Base-by-base conservation (phyloP, 2,329 filamentous ascomycete species). In the Neofusicoccum cordaticola region DNA sequence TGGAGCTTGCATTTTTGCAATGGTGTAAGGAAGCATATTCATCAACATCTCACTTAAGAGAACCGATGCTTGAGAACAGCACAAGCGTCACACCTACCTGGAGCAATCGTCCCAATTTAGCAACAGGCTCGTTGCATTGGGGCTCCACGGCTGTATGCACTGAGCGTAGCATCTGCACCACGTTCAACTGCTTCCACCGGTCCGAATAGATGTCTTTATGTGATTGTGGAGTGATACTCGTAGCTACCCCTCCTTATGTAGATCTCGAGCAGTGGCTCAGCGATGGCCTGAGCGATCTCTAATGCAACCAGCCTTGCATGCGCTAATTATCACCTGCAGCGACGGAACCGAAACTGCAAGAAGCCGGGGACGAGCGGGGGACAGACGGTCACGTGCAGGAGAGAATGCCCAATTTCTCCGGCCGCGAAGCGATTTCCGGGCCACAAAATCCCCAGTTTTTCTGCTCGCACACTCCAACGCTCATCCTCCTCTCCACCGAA, bases 371-470 rank as follows among this genome's bases (percentile, higher is more conserved):
- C 27, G 6, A 31, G 8, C 11, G 37, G 41, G 11, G n/a, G 6
- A 44, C 15, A 44, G 13, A 44, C 15, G 41, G 41, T 15, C 15
- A 44, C 27, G 34, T n/a, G 35, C 13, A 12, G 13, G 34, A n/a
- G 37, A 39, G 9, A 44, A 12, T 31, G 12, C 19, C 2, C 53
- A 15, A 9, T 57, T 44, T 41, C 37, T 27, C 52, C 52, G 52
- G 47, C 60, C 48, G 60, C 39, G 60, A 63, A 63, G 60, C 61
- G 50, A 56, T 63, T 56, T 31, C 31, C 62, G 42, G 9, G 34
- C 50, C 47, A 35, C 48, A 52, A 47, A 17, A 27, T 56, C 62
- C 58, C 62, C 62, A 58, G 37, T 50, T 50, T 57, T 57, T 35
- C 34, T 39, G 22, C 35, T 22, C 27, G 56, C 39, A 60, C 56